Evolutionary conservation across 2,329 filamentous ascomycete genomes (phyloP), one percentile per base, ranked within the genome.

Genomic region (Eutypella sp.): DNA sequence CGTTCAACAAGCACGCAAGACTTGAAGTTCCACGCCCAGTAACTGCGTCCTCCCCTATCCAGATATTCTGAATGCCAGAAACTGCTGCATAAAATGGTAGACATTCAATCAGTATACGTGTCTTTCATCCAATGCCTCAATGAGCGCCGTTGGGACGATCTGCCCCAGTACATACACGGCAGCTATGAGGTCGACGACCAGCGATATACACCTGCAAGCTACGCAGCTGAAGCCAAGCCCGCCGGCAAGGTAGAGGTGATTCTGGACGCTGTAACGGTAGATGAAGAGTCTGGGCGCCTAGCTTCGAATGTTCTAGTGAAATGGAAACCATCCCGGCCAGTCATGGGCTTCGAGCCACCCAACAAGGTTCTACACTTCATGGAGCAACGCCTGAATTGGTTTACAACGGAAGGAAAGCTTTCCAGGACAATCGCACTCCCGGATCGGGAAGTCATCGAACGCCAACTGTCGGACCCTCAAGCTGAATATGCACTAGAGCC

Each of bases 101-200:
- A 41, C 42, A 48, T 53, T 25, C 46, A 52, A 43, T 19, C 37
- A n/a, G 42, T 33, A 8, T 56, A 48, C 47, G 51, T 45, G 38
- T 49, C 49, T 16, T 44, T 53, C 27, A 27, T 57, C 15, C 36
- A 47, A 22, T 56, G 53, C 39, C 42, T 57, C 41, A 55, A 56
- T 45, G 47, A 57, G 36, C 20, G 45, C 25, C 48, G 46, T 41
- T 59, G 52, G 48, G 46, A 48, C 10, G 47, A 56, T 25, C 39
- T 55, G 36, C 49, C 51, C 18, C 46, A 47, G 34, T 50, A 53
- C 31, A 44, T 49, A 8, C 42, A 46, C 15, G 51, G 45, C 18
- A 45, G 45, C 19, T 34, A 53, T 15, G 33, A 41, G 10, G 43
- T 49, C n/a, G 49, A 54, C 15, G 49, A 48, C 39, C 47, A 51